These are phyloP conservation scores for Diaporthe velutina DNA, from an alignment of 2,329 filamentous ascomycete species.

Conservation along the genomic window DNA sequence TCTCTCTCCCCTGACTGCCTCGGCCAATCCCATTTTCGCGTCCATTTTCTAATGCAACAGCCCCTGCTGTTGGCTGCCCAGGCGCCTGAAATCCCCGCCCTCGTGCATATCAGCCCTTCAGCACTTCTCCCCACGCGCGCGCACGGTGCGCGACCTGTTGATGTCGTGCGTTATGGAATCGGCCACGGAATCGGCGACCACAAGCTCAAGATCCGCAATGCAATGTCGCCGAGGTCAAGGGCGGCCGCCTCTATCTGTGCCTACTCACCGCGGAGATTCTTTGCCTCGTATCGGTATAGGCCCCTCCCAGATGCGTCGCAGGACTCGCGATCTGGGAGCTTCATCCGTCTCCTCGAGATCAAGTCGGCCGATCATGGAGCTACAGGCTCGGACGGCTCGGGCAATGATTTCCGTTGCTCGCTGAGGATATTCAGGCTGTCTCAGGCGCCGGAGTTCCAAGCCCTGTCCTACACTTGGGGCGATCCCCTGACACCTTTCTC, in stretches of 20 bases:
- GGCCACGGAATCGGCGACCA: neutral
- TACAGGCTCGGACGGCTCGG: neutral
- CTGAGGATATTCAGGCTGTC: neutral
- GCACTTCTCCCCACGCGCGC: neutral
- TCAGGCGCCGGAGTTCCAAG: slow-evolving; percentile 11
- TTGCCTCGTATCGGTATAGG: slow-evolving; percentile 9
- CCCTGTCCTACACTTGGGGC: slow-evolving; percentile 33
- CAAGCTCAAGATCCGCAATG: neutral
- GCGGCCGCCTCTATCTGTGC: neutral
- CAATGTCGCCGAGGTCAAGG: neutral
- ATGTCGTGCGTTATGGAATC: neutral
- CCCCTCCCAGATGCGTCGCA: slow-evolving; percentile 10
- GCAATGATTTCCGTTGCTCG: neutral
- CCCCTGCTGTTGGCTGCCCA: neutral
- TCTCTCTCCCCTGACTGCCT: neutral
- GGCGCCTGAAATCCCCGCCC: neutral
- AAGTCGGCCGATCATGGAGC: neutral
- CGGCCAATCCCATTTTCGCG: neutral
- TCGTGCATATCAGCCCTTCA: slow-evolving; percentile 3
- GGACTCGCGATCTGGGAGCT: neutral
- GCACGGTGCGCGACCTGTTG: neutral
- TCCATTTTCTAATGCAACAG: neutral
- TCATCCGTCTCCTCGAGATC: neutral
- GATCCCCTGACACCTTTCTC: slow-evolving; percentile 17
- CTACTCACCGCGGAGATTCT: neutral